Conservation (phyloP, 2,329 filamentous ascomycete genomes). For the Polychaeton citri region DNA sequence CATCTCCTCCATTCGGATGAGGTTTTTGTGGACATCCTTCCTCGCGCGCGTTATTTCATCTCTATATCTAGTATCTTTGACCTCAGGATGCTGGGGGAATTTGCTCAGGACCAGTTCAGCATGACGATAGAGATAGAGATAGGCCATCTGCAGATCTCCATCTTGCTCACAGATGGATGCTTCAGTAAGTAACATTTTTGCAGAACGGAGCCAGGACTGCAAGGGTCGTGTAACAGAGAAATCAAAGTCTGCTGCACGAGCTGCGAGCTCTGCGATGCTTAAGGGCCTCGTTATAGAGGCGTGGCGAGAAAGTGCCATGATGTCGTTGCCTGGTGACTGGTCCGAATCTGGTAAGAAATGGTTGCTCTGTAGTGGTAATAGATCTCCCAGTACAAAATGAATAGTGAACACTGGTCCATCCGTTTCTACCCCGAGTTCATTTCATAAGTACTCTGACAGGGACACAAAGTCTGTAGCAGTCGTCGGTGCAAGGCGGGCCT, state of each 20-base stretch:
- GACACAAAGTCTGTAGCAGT: too few species aligned
- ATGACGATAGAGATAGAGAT: constrained; percentile 82
- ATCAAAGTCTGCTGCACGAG: constrained; percentile 63
- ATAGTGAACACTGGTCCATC: too few species aligned
- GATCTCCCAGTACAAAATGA: too few species aligned
- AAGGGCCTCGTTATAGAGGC: constrained; percentile 34
- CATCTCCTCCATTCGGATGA: constrained; percentile 61
- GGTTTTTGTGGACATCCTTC: constrained; percentile 48
- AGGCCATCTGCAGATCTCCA: constrained; percentile 76
- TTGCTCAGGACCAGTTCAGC: constrained; percentile 69
- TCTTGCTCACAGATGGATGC: constrained; percentile 75
- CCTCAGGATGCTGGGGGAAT: constrained; percentile 63
- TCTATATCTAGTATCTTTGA: constrained; percentile 48
- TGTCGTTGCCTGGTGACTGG: too few species aligned
- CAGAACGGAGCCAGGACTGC: constrained; percentile 24
- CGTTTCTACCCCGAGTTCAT: too few species aligned
- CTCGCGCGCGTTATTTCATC: constrained; percentile 42
- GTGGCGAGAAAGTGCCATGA: neutral
- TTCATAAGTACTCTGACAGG: too few species aligned
- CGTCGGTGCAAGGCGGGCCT: too few species aligned
- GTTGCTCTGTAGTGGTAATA: too few species aligned
- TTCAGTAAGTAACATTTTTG: constrained; percentile 34
- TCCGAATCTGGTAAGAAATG: too few species aligned
- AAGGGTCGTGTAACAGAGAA: constrained; percentile 68
- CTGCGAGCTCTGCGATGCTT: constrained; percentile 63